Percentiles rank a stretch among this genome's conserved stretches.
Conservation (phyloP, 257 asterid species). For the Coffea canephora region DNA sequence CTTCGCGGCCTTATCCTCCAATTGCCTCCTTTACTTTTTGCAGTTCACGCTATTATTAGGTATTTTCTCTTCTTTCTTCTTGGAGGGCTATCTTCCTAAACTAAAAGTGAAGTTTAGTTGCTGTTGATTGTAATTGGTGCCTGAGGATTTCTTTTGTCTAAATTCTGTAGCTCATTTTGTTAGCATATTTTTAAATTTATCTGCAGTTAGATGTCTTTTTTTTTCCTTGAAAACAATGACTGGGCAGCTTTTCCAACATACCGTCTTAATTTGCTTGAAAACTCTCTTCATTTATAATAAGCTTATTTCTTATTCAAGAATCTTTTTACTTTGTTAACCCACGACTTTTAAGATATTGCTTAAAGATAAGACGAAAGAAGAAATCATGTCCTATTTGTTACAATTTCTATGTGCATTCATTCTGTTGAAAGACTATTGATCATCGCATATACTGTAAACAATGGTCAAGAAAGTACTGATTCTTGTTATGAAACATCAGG, state of each 20-base stretch:
- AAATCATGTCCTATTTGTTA: not conserved
- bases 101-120: not conserved
- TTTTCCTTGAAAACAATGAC: not conserved
- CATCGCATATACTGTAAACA: no score
- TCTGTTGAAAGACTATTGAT: not conserved
- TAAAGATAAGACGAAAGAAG: not conserved
- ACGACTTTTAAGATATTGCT: not conserved
- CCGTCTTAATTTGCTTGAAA: not conserved
- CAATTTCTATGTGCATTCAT: not conserved
- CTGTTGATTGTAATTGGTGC: not conserved
- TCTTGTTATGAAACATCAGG: not conserved
- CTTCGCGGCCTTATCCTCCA: not conserved
- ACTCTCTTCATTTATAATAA: not conserved
- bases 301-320: not conserved
- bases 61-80: not conserved
- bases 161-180: not conserved
- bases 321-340: not conserved
- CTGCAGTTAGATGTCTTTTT: not conserved
- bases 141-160: not conserved
- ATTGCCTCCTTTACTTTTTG: not conserved
- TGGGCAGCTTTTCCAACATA: not conserved
- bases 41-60: not conserved
- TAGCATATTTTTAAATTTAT: not conserved
- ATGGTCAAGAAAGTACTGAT: not conserved
- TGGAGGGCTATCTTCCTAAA: not conserved